These are phyloP conservation scores for Pseudogymnoascus sp. DNA, from an alignment of 2,329 filamentous ascomycete genomes.

Conservation along the genomic window DNA sequence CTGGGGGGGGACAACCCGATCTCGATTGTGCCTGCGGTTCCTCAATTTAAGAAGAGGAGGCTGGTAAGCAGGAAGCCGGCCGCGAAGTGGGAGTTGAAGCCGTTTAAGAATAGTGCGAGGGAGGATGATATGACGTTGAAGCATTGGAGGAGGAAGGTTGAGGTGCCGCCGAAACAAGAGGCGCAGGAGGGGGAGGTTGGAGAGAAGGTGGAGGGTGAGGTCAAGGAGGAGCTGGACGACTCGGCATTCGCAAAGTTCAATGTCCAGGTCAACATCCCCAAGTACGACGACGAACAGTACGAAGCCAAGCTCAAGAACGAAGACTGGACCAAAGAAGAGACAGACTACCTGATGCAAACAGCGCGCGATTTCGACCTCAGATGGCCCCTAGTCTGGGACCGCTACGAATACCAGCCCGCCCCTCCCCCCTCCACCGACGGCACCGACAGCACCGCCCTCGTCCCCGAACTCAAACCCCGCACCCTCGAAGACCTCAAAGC, in stretches of 20 bases:
- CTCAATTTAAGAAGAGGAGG: slow-evolving; percentile 50
- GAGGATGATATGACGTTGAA: slow-evolving; percentile 60
- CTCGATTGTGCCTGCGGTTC: slow-evolving; percentile 53
- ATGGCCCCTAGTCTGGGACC: slow-evolving; percentile 87
- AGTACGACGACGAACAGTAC: slow-evolving; percentile 85
- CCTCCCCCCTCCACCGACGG: slow-evolving; percentile 35
- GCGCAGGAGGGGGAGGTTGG: slow-evolving; percentile 28
- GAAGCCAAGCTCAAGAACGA: slow-evolving; percentile 60
- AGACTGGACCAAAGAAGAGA: slow-evolving; percentile 88
- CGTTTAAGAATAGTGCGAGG: slow-evolving; percentile 73
- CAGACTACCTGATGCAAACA: slow-evolving; percentile 75
- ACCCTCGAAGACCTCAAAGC: slow-evolving; percentile 86
- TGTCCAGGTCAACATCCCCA: slow-evolving; percentile 65
- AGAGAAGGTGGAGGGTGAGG: slow-evolving; percentile 32
- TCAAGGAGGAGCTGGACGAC: slow-evolving; percentile 40
- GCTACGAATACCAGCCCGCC: slow-evolving; percentile 65
- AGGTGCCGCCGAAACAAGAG: slow-evolving; percentile 31
- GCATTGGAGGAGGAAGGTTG: slow-evolving; percentile 70
- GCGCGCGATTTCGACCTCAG: slow-evolving; percentile 74
- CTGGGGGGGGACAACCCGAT: slow-evolving; percentile 59
- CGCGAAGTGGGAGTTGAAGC: slow-evolving; percentile 55
- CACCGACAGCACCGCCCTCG: slow-evolving; percentile 42
- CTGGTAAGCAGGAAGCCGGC: slow-evolving; percentile 47
- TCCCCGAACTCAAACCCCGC: slow-evolving; percentile 43
- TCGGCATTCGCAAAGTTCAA: slow-evolving; percentile 80